These are phyloP conservation scores for Epicoccum nigrum DNA, from an alignment of 2,329 filamentous ascomycete genomes.

Conservation along the genomic window DNA sequence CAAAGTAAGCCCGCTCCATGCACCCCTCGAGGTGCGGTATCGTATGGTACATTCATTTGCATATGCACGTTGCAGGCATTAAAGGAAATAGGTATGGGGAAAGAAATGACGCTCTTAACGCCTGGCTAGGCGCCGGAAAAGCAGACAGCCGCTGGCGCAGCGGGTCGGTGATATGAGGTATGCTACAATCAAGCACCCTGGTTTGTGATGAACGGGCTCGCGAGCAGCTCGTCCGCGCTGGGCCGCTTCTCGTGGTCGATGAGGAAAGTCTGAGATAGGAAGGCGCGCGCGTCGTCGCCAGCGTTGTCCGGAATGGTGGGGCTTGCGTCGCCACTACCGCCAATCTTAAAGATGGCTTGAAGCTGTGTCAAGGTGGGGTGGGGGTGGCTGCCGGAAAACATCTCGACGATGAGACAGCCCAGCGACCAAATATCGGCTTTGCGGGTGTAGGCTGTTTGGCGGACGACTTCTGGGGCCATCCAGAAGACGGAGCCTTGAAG, in stretches of 20 bases:
- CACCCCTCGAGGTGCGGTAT: constrained; percentile 17
- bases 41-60: constrained; percentile 22
- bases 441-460: constrained; percentile 95
- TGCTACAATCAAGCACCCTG: constrained; percentile 52
- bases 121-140: not conserved
- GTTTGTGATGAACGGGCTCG: constrained; percentile 79
- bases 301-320: constrained; percentile 88
- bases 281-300: constrained; percentile 80
- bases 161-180: not conserved
- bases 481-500: constrained; percentile 98
- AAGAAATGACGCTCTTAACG: not conserved
- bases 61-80: constrained; percentile 23
- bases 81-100: constrained; percentile 3
- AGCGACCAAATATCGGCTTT: constrained; percentile 99
- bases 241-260: constrained; percentile 92
- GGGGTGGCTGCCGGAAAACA: constrained; percentile 96
- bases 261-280: constrained; percentile 90
- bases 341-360: constrained; percentile 97
- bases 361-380: constrained; percentile 97
- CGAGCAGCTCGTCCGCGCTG: constrained; percentile 86
- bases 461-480: constrained; percentile 99
- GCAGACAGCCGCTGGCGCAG: not conserved
- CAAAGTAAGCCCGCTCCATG: constrained; percentile 4
- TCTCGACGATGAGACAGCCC: constrained; percentile 95
- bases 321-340: constrained; percentile 79